These are phyloP conservation scores for Erythrophleum ivorense DNA, from an alignment of 331 rosid genomes.

Conservation along the genomic window DNA sequence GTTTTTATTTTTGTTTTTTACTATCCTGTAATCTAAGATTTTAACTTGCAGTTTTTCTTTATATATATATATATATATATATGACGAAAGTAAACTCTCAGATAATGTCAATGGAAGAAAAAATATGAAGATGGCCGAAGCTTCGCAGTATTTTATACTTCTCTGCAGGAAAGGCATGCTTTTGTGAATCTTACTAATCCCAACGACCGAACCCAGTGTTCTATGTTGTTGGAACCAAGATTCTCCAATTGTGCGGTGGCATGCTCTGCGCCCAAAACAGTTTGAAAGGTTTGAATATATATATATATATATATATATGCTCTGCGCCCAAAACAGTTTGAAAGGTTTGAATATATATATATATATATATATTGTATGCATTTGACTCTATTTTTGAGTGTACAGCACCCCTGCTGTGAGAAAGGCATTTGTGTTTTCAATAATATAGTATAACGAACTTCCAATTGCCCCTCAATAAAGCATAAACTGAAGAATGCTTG, in stretches of 20 bases:
- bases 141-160: neutral
- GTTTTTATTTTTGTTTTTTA: constrained; percentile 41
- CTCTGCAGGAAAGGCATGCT: neutral
- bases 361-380: too few relatives aligned
- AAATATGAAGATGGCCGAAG: neutral
- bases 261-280: too few relatives aligned
- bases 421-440: neutral
- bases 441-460: neutral
- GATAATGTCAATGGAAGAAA: constrained; percentile 18
- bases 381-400: too few relatives aligned
- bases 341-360: too few relatives aligned
- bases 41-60: neutral
- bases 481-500: neutral
- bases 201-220: neutral
- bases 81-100: neutral
- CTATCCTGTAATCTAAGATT: constrained; percentile 43
- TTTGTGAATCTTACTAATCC: neutral
- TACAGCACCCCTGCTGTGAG: too few relatives aligned
- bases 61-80: neutral
- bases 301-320: too few relatives aligned
- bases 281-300: too few relatives aligned
- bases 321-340: neutral
- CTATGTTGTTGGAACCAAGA: neutral
- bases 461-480: neutral
- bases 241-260: too few relatives aligned